Evolutionary conservation across 495 filamentous ascomycete species (phyloP), one percentile per base, ranked within the genome.

Genomic region (Annulohypoxylon bovei): DNA sequence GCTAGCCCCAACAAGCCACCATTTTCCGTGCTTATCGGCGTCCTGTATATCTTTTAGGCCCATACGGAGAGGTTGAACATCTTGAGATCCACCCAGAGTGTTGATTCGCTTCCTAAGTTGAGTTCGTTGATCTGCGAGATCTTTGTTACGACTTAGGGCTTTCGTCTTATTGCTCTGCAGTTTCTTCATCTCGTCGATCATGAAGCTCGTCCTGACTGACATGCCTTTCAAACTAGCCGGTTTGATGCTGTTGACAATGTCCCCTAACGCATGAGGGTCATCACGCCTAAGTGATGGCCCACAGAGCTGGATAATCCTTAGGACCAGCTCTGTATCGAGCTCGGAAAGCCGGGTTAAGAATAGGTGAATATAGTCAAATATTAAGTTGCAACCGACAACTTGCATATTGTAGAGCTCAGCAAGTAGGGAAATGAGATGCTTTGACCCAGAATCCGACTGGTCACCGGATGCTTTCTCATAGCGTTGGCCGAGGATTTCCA

Each of bases 1-100:
- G 78, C 93, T 96, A 11, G 95, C 94, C 46, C 95, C 95, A 23
- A 97, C 90, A 35, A 98, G 87, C 95, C 95, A 98, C 96, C 95
- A 98, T 82, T 97, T 98, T 2, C 95, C 95, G 78, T 91, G 93
- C 70, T 91, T 93, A 20, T 93, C 89, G 2, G 89, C 90, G 60
- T 95, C 85, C 58, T 85, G 86, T 64, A 98, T 92, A 74, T 98
- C 95, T 25, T 86, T 81, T 4, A 97, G 84, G 8, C 91, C 88
- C 54, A 97, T 87, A 20, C 92, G 87, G 44, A 99, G 85, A 14
- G 95, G 93, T 72, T 98, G 75, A 6, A 64, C 58, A 50, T 77
- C 70, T 6, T 73, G 72, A 25, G 55, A 61, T 16, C 75, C 70
- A 22, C 61, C 54, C n/a, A 77, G 46, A 6, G 67, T 65, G 9